Base-by-base conservation (phyloP, 1,139 yeast genomes). In the Magnusiomyces tetraspermus region DNA sequence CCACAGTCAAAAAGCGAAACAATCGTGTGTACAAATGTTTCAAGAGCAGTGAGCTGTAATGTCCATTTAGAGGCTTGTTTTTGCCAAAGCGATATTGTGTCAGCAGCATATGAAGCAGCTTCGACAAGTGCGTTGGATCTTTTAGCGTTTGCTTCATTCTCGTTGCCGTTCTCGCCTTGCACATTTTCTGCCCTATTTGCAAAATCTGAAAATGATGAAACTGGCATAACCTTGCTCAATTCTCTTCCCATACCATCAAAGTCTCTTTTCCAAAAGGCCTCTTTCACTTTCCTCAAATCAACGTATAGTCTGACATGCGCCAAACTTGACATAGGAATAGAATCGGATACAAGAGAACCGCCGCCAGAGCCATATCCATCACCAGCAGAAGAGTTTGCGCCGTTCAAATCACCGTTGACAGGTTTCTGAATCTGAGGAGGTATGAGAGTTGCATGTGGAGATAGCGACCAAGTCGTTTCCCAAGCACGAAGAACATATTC, bases 301-400 rank as follows among this genome's bases (percentile, higher is more conserved):
- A 70, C 57, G 46, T 61, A 62, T 1, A 65, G 59, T 13, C 72
- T 61, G 17, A 69, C 66, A 51, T 70, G 71, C 0, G 71, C 72
- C 46, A 71, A 59, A 2, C 72, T 68, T 5, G 68, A 65, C 50
- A 71, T 57, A 2, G 73, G 73, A 30, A 70, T 70, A 13, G 72
- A 68, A 53, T 70, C 74, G 37, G 69, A 64, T 71, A 70, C 69
- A 22, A 70, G 58, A 1, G 72, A 71, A 0, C 73, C 73, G 50
- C 61, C 63, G 51, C 63, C 63, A 21, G 68, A 63, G n/a, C n/a
- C n/a, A n/a, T n/a, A n/a, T n/a, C n/a, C n/a, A n/a, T n/a, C n/a
- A n/a, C n/a, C n/a, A n/a, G n/a, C n/a, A n/a, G n/a, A n/a, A n/a
- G n/a, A n/a, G n/a, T n/a, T n/a, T n/a, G n/a, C n/a, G n/a, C n/a